Conservation (phyloP, 2,329 filamentous ascomycete species). For the Aspergillus fischeri region DNA sequence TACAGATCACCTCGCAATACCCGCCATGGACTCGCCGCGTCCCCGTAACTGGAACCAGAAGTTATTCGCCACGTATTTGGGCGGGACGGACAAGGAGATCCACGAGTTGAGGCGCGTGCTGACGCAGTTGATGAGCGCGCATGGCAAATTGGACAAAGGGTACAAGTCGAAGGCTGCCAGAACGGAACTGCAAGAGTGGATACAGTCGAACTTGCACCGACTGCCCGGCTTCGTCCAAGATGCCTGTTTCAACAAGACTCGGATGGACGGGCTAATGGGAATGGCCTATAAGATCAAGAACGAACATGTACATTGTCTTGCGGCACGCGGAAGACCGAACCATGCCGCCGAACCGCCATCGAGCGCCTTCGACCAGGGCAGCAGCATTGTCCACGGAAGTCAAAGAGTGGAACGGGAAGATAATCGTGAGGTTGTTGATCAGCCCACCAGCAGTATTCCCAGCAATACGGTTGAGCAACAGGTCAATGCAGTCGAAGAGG, state of each 20-base stretch:
- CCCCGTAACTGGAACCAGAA: slow-evolving; percentile 4
- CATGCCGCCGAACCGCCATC: not conserved
- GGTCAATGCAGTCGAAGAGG: not conserved
- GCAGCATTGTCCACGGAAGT: not conserved
- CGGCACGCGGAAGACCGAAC: not conserved
- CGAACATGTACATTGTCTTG: not conserved
- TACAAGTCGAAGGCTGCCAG: not conserved
- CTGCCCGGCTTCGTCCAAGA: not conserved
- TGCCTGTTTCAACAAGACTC: not conserved
- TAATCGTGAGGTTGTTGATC: not conserved
- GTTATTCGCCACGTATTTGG: not conserved
- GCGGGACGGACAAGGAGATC: not conserved
- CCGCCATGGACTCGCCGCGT: not conserved
- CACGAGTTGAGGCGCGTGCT: not conserved
- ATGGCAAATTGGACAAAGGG: not conserved
- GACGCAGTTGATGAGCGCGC: not conserved
- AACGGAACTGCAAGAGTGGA: not conserved
- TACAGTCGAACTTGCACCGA: not conserved
- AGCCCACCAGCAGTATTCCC: not conserved
- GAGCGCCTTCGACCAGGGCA: not conserved
- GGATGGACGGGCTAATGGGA: slow-evolving; percentile 1
- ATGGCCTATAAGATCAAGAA: slow-evolving; percentile 2
- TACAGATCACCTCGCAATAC: not conserved
- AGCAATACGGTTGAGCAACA: not conserved
- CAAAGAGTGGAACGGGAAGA: not conserved